Evolutionary conservation across 2,329 filamentous ascomycete species (phyloP).

Genomic region (Bipolaris bicolor): DNA sequence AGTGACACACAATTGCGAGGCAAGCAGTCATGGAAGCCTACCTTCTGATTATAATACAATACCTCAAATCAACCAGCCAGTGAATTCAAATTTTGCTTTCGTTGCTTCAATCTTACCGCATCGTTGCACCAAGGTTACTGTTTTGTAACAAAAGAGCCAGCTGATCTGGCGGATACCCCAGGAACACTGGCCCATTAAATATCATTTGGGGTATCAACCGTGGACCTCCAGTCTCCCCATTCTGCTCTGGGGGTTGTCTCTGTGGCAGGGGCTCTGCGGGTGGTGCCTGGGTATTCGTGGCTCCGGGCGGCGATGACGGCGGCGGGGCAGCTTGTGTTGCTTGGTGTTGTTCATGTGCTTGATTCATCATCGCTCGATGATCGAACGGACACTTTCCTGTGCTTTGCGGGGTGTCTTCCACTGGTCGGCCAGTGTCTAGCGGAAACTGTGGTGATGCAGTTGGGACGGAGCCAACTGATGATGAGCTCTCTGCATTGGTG

Average conservation of each 20-base stretch:
- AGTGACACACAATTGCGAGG: slow-evolving; percentile 10
- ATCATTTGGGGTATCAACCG: slow-evolving; percentile 69
- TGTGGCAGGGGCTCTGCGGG: slow-evolving; percentile 13
- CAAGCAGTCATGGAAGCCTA: slow-evolving; percentile 28
- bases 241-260: slow-evolving; percentile 12
- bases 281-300: slow-evolving; percentile 19
- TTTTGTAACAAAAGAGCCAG: slow-evolving; percentile 44
- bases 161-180: slow-evolving; percentile 69
- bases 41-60: slow-evolving; percentile 36
- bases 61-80: slow-evolving; percentile 24
- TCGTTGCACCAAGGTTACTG: slow-evolving; percentile 42
- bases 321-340: slow-evolving; percentile 14
- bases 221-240: slow-evolving; percentile 19
- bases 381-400: slow-evolving; percentile 47
- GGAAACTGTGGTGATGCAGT: slow-evolving; percentile 60
- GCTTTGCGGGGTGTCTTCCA: slow-evolving; percentile 37
- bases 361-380: slow-evolving; percentile 37
- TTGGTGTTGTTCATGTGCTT: slow-evolving; percentile 14
- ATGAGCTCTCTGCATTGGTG: slow-evolving; percentile 47
- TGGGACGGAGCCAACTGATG: slow-evolving; percentile 49
- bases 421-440: slow-evolving; percentile 48
- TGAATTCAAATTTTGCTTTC: slow-evolving; percentile 13
- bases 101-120: slow-evolving; percentile 25
- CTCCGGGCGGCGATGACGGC: slow-evolving; percentile 21
- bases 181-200: slow-evolving; percentile 92